Percentiles rank a stretch among this genome's conserved stretches.
phyloP scores from a whole-genome alignment of 1,284 basidiomycete species.

The Butyriboletus appendiculatus region DNA sequence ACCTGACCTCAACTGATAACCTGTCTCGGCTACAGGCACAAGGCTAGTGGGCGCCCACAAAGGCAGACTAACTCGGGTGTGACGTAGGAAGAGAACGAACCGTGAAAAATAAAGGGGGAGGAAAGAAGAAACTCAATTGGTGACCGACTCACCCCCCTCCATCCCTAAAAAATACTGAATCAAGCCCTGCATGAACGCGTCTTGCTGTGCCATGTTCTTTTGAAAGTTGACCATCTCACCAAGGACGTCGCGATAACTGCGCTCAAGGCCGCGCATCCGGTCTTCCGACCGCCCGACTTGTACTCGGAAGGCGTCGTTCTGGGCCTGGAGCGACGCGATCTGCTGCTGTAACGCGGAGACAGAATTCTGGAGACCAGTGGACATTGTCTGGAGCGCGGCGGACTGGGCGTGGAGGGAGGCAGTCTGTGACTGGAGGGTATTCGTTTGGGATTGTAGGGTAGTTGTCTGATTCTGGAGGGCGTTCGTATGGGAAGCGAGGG shows the following conservation, averaged over 20 bases:
- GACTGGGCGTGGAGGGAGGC: conserved; percentile 31
- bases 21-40: background rate
- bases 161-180: conserved; percentile 80
- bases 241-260: conserved; percentile 76
- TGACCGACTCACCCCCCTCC: conserved; percentile 53
- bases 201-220: conserved; percentile 83
- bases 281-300: conserved; percentile 64
- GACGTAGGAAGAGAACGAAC: background rate
- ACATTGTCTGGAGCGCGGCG: conserved; percentile 28
- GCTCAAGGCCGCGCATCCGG: conserved; percentile 61
- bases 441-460: conserved; percentile 26
- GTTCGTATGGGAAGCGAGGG: conserved; percentile 27
- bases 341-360: conserved; percentile 30
- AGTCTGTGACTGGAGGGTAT: conserved; percentile 32
- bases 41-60: background rate
- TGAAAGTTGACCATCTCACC: conserved; percentile 85
- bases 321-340: conserved; percentile 25
- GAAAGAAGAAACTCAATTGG: background rate
- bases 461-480: conserved; percentile 30
- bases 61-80: background rate
- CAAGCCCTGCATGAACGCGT: conserved; percentile 80
- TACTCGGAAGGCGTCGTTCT: conserved; percentile 40
- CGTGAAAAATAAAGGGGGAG: background rate
- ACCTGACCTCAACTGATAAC: background rate
- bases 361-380: conserved; percentile 26